Evolutionary conservation across 2,329 filamentous ascomycete species (phyloP), one percentile per base, ranked within the genome.

Genomic region (Pseudocercospora eumusae): DNA sequence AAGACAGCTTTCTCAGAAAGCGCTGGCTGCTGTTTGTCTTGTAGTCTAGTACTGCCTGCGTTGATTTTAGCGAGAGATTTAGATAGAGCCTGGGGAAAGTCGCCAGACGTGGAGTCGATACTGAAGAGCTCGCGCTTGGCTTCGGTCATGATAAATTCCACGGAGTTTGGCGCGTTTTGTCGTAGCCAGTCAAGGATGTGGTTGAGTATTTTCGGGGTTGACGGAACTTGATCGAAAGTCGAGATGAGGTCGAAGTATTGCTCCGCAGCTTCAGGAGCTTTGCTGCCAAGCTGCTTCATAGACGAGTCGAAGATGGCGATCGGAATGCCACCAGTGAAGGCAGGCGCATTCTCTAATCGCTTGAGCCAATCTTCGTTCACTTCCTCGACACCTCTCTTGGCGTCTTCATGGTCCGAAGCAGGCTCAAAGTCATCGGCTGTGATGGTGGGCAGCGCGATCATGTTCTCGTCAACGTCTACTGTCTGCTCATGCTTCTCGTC

Each of bases 241-340:
- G 86, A 81, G 66, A 96, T 89, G 78, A 96, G 84, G 70, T 89
- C 81, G 76, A 95, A 98, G 77, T 97, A 96, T 21, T 84, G 79
- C 70, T 89, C 87, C 2, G 87, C 91, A 6, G 92, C 82, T 0
- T 81, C 79, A 1, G 86, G 77, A 42, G 68, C 69, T 63, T 84
- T 85, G 74, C 88, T 86, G 67, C 90, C 87, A 57, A 89, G 84
- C 70, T 96, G 88, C 75, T 89, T 91, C 79, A 87, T 87, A 5
- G 92, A 88, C 21, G 91, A 86, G 71, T 96, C 92, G 72, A 96
- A 97, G 53, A 99, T 91, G 42, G 93, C 92, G 60, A 92, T 84
- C 1, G 95, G 93, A 68, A 99, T 96, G 15, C 92, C 95, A n/a
- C 95, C 95, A 63, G 90, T 91, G 66, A 97, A 82, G 9, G 92